Conservation (phyloP, 2,329 filamentous ascomycete species). For the Fusarium nanum region DNA sequence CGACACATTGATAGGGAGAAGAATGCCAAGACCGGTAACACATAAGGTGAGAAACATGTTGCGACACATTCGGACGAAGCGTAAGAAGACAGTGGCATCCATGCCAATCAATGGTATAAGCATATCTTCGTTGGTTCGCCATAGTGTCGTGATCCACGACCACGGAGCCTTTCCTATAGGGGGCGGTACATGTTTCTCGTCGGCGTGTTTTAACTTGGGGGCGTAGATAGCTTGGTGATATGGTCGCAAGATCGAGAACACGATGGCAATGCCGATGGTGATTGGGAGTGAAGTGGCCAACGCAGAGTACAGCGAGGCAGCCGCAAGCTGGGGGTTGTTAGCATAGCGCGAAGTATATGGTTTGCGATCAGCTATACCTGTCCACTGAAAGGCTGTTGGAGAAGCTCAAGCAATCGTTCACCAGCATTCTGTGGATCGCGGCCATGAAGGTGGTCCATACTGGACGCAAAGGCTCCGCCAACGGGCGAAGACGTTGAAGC, state of each 20-base stretch:
- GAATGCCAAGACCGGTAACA: constrained; percentile 77
- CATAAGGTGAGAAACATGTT: constrained; percentile 85
- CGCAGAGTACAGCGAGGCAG: constrained; percentile 77
- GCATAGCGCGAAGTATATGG: not conserved
- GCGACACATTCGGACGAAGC: constrained; percentile 89
- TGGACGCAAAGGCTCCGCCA: constrained; percentile 42
- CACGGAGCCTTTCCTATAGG: constrained; percentile 87
- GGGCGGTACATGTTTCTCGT: constrained; percentile 89
- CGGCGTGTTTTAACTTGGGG: constrained; percentile 91
- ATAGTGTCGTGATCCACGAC: constrained; percentile 84
- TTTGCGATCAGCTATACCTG: no score
- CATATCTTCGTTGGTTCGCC: constrained; percentile 80
- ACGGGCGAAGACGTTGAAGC: constrained; percentile 38
- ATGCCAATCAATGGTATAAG: constrained; percentile 86
- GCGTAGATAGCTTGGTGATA: constrained; percentile 95
- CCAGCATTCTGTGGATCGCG: constrained; percentile 48
- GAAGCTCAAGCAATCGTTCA: constrained; percentile 60
- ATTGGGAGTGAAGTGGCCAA: constrained; percentile 83
- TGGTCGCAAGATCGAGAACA: constrained; percentile 90
- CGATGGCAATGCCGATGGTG: constrained; percentile 77
- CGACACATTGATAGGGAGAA: constrained; percentile 82
- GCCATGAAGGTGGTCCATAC: constrained; percentile 40
- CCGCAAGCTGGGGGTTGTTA: constrained; percentile 42
- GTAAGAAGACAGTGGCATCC: constrained; percentile 90
- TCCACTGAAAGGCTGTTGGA: constrained; percentile 63